Conservation (phyloP, 441 rosid species). For the Biscutella laevigata region DNA sequence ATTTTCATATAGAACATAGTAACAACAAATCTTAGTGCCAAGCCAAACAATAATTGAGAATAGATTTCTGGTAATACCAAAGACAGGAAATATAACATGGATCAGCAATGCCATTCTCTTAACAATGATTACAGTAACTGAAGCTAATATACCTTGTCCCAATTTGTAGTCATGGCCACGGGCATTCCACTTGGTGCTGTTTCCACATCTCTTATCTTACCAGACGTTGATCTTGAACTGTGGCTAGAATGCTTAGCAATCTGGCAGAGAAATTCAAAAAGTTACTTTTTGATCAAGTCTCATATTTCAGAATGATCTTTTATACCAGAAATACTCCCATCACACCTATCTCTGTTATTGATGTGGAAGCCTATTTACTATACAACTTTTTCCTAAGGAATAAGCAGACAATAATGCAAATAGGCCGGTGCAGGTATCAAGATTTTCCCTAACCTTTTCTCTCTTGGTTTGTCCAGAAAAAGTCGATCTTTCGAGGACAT, state of each 20-base stretch:
- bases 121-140: background rate
- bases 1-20: background rate
- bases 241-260: conserved; percentile 46
- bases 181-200: conserved; percentile 32
- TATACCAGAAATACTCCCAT: background rate
- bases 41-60: background rate
- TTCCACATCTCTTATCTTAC: conserved; percentile 36
- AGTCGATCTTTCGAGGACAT: conserved; percentile 52
- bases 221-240: conserved; percentile 48
- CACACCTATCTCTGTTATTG: background rate
- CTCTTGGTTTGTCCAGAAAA: conserved; percentile 39
- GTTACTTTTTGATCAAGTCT: background rate
- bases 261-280: conserved; percentile 34
- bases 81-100: conserved; percentile 10
- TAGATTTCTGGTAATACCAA: conserved; percentile 7
- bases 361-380: conserved; percentile 9
- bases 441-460: conserved; percentile 52
- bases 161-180: conserved; percentile 35
- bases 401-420: background rate
- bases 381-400: background rate
- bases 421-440: conserved; percentile 8
- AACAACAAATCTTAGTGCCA: background rate
- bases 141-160: conserved; percentile 66
- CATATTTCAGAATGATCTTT: conserved; percentile 1
- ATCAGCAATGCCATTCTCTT: background rate